These are phyloP conservation scores for Saccharum officinarum DNA, from an alignment of 176 grass and related monocot genomes.

Conservation along the genomic window DNA sequence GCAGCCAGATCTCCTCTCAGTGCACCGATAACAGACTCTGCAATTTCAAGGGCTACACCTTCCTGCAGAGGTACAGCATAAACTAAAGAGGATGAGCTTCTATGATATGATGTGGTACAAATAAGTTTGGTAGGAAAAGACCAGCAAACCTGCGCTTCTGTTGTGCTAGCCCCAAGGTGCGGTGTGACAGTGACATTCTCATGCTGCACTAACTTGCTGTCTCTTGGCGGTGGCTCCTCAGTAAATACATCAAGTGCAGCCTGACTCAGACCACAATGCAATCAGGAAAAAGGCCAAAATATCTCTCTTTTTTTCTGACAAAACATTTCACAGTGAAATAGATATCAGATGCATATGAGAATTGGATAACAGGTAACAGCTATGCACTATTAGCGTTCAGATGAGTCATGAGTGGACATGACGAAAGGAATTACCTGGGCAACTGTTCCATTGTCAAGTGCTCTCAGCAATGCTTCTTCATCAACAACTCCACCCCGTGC, in stretches of 20 bases:
- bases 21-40: conserved; percentile 80
- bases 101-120: background rate
- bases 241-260: conserved; percentile 94
- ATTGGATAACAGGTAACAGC: background rate
- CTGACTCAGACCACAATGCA: conserved; percentile 46
- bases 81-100: conserved; percentile 5
- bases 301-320: conserved; percentile 18
- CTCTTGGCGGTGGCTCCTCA: conserved; percentile 74
- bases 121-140: conserved; percentile 13
- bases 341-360: background rate
- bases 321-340: conserved; percentile 1
- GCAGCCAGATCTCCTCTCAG: conserved; percentile 84
- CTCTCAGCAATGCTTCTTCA: conserved; percentile 81
- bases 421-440: conserved; percentile 56
- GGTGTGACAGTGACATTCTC: conserved; percentile 90
- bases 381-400: background rate
- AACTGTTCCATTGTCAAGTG: conserved; percentile 78
- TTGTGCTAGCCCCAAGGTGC: conserved; percentile 91
- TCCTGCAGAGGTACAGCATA: conserved; percentile 42
- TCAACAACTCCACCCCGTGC: conserved; percentile 93
- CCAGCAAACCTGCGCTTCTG: conserved; percentile 79
- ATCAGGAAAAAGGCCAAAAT: conserved; percentile 32
- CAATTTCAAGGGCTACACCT: conserved; percentile 91
- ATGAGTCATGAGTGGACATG: background rate
- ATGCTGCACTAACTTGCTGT: conserved; percentile 80